phyloP scores from a whole-genome alignment of 225 moss, liverwort and hornwort genomes.

The Pseudisothecium myosuroides region DNA sequence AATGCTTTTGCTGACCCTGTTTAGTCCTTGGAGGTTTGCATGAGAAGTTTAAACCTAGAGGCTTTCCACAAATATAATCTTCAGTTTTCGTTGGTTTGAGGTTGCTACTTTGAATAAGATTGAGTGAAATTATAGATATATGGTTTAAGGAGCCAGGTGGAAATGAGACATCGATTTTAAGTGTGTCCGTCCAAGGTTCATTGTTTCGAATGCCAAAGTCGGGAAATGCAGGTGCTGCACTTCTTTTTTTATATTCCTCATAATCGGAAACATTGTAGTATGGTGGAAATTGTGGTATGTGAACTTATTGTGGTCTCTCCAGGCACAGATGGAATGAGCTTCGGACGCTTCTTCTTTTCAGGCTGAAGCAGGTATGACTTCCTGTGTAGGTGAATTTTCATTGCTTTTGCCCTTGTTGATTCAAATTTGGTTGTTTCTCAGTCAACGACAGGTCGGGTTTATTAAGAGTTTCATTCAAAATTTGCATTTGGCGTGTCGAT shows the following conservation, averaged over 20 bases:
- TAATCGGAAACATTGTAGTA: not conserved
- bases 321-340: not conserved
- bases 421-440: not conserved
- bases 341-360: not conserved
- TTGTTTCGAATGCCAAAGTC: not conserved
- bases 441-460: not conserved
- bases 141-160: not conserved
- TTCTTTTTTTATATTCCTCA: not conserved
- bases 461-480: not conserved
- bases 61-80: not conserved
- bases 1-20: not conserved
- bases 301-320: not conserved
- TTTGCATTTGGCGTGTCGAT: constrained; percentile 3
- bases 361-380: not conserved
- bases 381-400: not conserved
- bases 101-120: not conserved
- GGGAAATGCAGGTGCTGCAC: not conserved
- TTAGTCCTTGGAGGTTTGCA: not conserved
- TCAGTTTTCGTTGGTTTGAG: not conserved
- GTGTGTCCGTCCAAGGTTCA: too few relatives aligned
- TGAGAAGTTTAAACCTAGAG: not conserved
- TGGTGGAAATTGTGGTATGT: not conserved
- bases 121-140: not conserved
- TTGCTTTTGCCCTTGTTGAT: not conserved
- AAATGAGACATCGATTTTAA: not conserved